phyloP scores from a whole-genome alignment of 257 asterid genomes.

The Pogostemon cablin region DNA sequence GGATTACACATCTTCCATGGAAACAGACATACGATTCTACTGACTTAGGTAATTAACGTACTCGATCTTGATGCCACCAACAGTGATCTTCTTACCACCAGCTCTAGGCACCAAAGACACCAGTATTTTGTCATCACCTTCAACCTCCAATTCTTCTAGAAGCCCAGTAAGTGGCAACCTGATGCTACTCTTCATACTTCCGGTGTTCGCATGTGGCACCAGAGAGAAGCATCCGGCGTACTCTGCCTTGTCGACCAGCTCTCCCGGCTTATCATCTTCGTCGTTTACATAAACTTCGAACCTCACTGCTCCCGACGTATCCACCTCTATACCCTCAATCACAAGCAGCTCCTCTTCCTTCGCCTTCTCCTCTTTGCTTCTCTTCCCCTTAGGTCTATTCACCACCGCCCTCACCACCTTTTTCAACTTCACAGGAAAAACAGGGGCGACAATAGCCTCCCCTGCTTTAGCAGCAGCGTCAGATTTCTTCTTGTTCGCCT shows the following conservation, averaged over 20 bases:
- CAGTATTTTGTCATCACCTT: constrained; percentile 49
- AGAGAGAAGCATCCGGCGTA: constrained; percentile 45
- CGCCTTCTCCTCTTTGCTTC: constrained; percentile 39
- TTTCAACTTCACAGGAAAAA: constrained; percentile 42
- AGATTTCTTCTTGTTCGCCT: constrained; percentile 27
- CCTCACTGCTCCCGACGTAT: constrained; percentile 31
- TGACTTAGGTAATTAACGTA: background rate
- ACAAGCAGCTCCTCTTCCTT: constrained; percentile 36
- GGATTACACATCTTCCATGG: no score
- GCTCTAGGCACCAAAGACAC: constrained; percentile 49
- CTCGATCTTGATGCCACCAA: constrained; percentile 48
- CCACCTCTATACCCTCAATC: constrained; percentile 43
- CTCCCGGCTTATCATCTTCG: constrained; percentile 41
- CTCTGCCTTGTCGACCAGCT: constrained; percentile 44
- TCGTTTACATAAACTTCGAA: constrained; percentile 55
- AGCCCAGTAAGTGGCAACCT: constrained; percentile 43
- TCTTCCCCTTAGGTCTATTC: constrained; percentile 38
- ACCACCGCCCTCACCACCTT: constrained; percentile 44
- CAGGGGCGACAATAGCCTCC: background rate
- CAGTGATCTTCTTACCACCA: constrained; percentile 37
- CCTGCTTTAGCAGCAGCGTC: background rate
- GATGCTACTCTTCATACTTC: constrained; percentile 26
- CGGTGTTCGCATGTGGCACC: constrained; percentile 42
- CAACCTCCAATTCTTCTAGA: constrained; percentile 48
- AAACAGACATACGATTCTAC: background rate